Base-by-base conservation (phyloP, 2,329 filamentous ascomycete genomes). In the Tolypocladium ophioglossoides region DNA sequence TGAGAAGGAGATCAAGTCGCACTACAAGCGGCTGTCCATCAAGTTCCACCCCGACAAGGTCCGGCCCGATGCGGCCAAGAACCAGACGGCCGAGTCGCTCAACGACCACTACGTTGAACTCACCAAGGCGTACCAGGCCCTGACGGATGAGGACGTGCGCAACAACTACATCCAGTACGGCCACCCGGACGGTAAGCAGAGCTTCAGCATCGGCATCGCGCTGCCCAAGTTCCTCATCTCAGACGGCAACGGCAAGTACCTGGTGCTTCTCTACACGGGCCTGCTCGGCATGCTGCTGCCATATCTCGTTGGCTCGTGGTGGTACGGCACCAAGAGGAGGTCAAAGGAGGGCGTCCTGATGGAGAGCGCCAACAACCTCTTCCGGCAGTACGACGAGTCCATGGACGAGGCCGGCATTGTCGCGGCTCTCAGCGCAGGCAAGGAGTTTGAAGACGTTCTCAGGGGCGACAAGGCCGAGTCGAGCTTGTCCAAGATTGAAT, bases 121-220 rank as follows among this genome's bases (percentile, higher is more conserved):
- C 64, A 94, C 90, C 62, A 99, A 99, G 76, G 94, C 94, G 8
- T 99, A 96, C 80, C 96, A 99, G 73, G 87, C 94, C 4, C 81
- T 99, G 50, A 99, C 95, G 5, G 94, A 99, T 67, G 95, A 99
- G 73, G 94, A 97, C 44, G 82, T 97, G 57, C 88, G 94, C 66
- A 95, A 95, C 74, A 99, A 99, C 76, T 99, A 89, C 72, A 85
- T 96, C 52, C 88, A 95, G 70, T 99, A 87, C 65, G 94, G 94
- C 54, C 91, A 99, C 70, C 94, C 94, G 8, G 94, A 99, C 68
- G 94, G 94, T 67, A 97, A 96, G 79, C 94, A 99, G 74, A 92
- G 91, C 69, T 94, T 91, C 72, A 96, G 91, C 73, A 97, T 99
- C 66, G 92, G 94, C 59, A 99, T 99, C 61, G 94, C 92, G 48